Evolutionary conservation across 2,329 filamentous ascomycete species (phyloP).

Genomic region (Samsoniella hepiali): DNA sequence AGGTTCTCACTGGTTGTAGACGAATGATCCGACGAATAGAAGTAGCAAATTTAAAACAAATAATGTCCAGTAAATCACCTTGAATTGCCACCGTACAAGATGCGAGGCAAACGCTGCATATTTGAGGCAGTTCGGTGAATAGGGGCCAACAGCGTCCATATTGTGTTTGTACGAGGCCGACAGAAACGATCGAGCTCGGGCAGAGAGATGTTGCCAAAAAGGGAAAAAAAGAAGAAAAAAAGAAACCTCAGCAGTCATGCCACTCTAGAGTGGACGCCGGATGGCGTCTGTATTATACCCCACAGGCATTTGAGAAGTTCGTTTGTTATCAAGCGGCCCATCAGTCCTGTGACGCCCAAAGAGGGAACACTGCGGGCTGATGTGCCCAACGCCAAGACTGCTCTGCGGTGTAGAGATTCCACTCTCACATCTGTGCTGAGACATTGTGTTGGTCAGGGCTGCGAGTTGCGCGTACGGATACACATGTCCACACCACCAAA

Average conservation of each 20-base stretch:
- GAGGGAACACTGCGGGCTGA: not conserved
- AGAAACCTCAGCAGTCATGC: not conserved
- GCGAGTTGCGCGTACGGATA: not conserved
- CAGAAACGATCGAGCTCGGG: not conserved
- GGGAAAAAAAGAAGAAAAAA: no score
- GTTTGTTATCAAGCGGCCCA: conserved; percentile 1
- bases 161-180: not conserved
- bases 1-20: conserved; percentile 37
- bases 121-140: conserved; percentile 28
- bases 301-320: not conserved
- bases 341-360: not conserved
- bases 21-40: conserved; percentile 43
- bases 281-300: not conserved
- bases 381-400: conserved; percentile 11
- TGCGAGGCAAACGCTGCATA: conserved; percentile 45
- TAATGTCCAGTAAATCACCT: conserved; percentile 45
- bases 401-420: not conserved
- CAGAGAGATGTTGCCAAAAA: not conserved
- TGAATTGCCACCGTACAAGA: conserved; percentile 41
- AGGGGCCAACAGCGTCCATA: conserved; percentile 10
- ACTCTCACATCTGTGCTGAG: not conserved
- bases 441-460: conserved; percentile 5
- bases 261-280: not conserved
- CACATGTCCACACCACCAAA: not conserved
- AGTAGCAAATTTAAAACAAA: conserved; percentile 44